Percentiles rank a stretch among this genome's conserved stretches.
Evolutionary conservation across 345 rosid genomes (phyloP).

Genomic region (Arabis hirsuta): DNA sequence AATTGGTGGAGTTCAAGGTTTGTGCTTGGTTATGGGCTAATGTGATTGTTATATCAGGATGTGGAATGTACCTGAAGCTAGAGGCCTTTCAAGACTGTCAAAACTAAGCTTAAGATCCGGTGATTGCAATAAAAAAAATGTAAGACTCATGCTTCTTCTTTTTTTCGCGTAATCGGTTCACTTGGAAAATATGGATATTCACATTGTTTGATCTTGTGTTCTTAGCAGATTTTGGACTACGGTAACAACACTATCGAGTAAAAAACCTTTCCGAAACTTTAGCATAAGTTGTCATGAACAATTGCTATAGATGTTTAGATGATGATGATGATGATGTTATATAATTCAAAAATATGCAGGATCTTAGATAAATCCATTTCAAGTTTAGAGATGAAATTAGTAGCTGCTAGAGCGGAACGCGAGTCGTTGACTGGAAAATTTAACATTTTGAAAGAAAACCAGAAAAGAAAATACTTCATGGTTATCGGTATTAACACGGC

Average conservation of each 20-base stretch:
- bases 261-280: constrained; percentile 36
- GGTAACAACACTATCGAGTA: constrained; percentile 43
- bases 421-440: constrained; percentile 39
- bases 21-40: background rate
- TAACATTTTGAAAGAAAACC: constrained; percentile 25
- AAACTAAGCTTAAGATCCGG: constrained; percentile 26
- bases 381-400: constrained; percentile 53
- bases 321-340: background rate
- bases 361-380: constrained; percentile 51
- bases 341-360: constrained; percentile 45
- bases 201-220: constrained; percentile 21
- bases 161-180: background rate
- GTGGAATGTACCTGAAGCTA: constrained; percentile 36
- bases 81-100: constrained; percentile 30
- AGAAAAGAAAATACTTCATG: constrained; percentile 65
- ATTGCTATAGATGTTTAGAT: background rate
- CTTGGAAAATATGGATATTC: background rate
- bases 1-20: background rate
- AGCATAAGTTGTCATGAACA: constrained; percentile 42
- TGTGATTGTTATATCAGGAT: constrained; percentile 23
- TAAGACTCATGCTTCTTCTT: constrained; percentile 7
- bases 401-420: constrained; percentile 53
- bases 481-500: constrained; percentile 90
- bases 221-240: constrained; percentile 44
- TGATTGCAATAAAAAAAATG: constrained; percentile 6